A percentile compares a stretch with the other conserved stretches of the same genome.
phyloP scores from a whole-genome alignment of 2,329 filamentous ascomycete genomes.

The Exophiala viscosa region DNA sequence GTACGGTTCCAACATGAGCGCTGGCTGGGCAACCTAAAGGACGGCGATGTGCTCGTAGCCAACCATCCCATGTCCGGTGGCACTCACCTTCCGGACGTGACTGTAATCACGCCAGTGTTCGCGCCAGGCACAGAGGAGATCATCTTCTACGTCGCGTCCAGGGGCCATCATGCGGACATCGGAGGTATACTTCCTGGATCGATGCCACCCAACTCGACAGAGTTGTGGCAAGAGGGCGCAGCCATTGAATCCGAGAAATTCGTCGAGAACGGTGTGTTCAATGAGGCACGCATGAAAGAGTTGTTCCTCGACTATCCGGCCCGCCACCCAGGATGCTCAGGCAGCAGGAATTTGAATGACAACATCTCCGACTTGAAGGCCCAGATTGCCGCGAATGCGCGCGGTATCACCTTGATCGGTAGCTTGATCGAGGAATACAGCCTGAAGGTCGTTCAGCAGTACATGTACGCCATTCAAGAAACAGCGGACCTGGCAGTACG shows the following conservation, averaged over 20 bases:
- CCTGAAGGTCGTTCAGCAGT: slow-evolving; percentile 35
- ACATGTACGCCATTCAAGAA: slow-evolving; percentile 40
- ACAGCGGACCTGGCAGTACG: slow-evolving; percentile 36
- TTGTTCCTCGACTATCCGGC: slow-evolving; percentile 29
- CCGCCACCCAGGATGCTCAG: slow-evolving; percentile 8
- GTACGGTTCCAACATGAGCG: slow-evolving; percentile 73
- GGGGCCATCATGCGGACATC: slow-evolving; percentile 70
- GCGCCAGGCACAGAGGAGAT: slow-evolving; percentile 62
- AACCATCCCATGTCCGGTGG: slow-evolving; percentile 78
- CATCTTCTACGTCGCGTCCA: slow-evolving; percentile 71
- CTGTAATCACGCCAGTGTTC: slow-evolving; percentile 72
- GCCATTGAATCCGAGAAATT: slow-evolving; percentile 41
- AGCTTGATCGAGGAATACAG: slow-evolving; percentile 36
- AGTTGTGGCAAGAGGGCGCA: slow-evolving; percentile 48
- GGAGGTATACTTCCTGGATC: slow-evolving; percentile 31
- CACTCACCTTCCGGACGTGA: slow-evolving; percentile 75
- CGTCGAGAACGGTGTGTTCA: slow-evolving; percentile 34
- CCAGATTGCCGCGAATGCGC: slow-evolving; percentile 43
- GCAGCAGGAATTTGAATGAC: slow-evolving; percentile 33
- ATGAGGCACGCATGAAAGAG: slow-evolving; percentile 33
- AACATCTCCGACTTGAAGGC: slow-evolving; percentile 47
- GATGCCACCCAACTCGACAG: slow-evolving; percentile 44
- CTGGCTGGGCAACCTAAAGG: slow-evolving; percentile 68
- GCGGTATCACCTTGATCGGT: slow-evolving; percentile 38
- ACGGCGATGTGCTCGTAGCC: slow-evolving; percentile 71